Base-by-base conservation (phyloP, 257 asterid species). In the Penstemon eatonii region DNA sequence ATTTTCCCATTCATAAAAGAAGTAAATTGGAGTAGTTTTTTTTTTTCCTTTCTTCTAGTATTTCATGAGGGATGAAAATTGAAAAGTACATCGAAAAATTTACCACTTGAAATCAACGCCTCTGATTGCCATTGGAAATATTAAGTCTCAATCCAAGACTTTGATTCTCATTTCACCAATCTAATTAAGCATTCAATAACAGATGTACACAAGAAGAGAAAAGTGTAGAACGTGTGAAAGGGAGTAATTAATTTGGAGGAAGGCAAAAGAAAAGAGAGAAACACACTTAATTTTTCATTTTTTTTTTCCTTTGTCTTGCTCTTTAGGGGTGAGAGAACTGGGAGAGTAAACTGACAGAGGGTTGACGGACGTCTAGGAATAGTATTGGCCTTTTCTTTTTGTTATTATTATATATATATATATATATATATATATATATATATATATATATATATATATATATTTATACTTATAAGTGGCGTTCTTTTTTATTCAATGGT, bases 71-170 rank as follows among this genome's bases (percentile, higher is more conserved):
- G 47, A 71, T 49, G 69, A 63, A 49, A 67, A 2, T 36, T 37
- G 68, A 18, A 60, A 54, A 18, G 18, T 36, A 47, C 19, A 61
- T 63, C 52, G 45, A 53, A 55, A 37, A 54, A 78, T 82, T 67
- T 10, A 89, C 96, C 98, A 92, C 81, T 92, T 92, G 81, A 92
- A 89, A 87, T 86, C 90, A 59, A 92, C 89, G 58, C 98, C 96
- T 74, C 86, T 84, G 70, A 87, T 86, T 75, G 96, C 96, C 98
- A 92, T 91, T 72, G 71, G 65, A 66, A 62, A 58, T 74, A 62
- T 70, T 58, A 57, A 67, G 63, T 18, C 64, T 42, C 12, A 72
- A 63, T 68, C 72, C 61, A 73, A 73, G 86, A 79, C 33, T 66
- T 83, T 61, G 67, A 67, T 61, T 80, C 67, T 70, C 85, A 82